Evolutionary conservation across 805 yeast genomes (phyloP).

Genomic region (Metschnikowia proteae): DNA sequence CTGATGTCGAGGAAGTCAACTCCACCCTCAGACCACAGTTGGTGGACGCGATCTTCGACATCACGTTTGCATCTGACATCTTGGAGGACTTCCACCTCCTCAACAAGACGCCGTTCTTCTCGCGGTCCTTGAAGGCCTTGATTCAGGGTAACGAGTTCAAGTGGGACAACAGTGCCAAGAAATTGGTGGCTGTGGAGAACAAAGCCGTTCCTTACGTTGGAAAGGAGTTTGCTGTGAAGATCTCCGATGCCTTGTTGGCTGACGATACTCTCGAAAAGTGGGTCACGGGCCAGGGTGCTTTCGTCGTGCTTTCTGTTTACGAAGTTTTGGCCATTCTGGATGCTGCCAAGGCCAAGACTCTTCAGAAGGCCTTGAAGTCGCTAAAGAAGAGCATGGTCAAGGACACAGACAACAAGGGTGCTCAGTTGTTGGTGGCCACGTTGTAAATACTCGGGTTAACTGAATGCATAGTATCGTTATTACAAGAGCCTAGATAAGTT

Average conservation of each 20-base stretch:
- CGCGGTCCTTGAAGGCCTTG: constrained; percentile 69
- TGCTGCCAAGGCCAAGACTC: constrained; percentile 40
- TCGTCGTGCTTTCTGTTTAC: constrained; percentile 74
- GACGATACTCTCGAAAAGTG: constrained; percentile 49
- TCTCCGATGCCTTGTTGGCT: constrained; percentile 50
- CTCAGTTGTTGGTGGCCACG: constrained; percentile 29
- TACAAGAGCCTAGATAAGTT: constrained; percentile 2
- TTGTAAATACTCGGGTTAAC: constrained; percentile 12
- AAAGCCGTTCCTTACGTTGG: constrained; percentile 48
- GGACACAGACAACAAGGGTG: constrained; percentile 63
- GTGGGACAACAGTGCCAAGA: constrained; percentile 44
- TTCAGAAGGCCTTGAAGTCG: constrained; percentile 53
- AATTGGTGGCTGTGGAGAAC: constrained; percentile 39
- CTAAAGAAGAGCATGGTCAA: constrained; percentile 42
- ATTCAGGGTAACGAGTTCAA: constrained; percentile 87
- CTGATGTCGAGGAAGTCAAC: constrained; percentile 39
- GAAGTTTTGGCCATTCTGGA: constrained; percentile 53
- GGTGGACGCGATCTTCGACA: constrained; percentile 52
- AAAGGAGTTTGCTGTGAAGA: constrained; percentile 52
- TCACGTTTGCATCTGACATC: constrained; percentile 60
- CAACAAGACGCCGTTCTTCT: constrained; percentile 61
- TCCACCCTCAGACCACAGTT: constrained; percentile 44
- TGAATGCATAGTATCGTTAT: constrained; percentile 1
- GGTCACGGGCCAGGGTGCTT: constrained; percentile 67
- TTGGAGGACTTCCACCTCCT: constrained; percentile 63